Conservation (phyloP, 768 basidiomycete genomes). For the Termitomyces sp. region DNA sequence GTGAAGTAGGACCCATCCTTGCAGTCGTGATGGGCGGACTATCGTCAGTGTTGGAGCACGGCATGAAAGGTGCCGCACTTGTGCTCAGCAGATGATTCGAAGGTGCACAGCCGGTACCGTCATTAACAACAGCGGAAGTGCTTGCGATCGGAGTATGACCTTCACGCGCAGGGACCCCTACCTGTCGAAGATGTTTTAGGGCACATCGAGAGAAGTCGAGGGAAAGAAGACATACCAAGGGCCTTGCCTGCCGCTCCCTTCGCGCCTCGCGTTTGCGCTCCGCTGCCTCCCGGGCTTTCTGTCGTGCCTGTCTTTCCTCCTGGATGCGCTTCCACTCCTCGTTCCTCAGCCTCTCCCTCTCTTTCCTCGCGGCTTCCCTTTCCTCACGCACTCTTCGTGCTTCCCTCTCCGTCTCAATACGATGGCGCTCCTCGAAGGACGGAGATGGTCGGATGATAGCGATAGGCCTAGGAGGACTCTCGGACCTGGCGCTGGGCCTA, state of each 20-base stretch:
- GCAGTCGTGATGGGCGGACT: too few relatives aligned
- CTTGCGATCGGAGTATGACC: neutral
- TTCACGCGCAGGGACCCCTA: neutral
- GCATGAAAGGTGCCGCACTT: neutral
- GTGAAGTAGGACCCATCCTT: too few relatives aligned
- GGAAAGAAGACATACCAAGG: neutral
- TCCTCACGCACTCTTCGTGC: neutral
- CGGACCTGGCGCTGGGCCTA: neutral
- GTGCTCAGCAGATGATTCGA: neutral
- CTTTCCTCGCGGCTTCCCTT: neutral
- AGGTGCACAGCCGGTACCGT: neutral
- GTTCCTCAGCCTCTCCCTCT: neutral
- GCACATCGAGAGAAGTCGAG: neutral
- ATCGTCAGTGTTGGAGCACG: neutral
- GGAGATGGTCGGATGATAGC: neutral
- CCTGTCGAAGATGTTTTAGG: neutral
- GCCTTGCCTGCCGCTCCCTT: neutral
- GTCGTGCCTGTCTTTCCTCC: neutral
- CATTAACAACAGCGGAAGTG: neutral
- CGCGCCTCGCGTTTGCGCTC: neutral
- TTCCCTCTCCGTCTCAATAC: neutral
- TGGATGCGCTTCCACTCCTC: neutral
- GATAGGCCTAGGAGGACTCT: neutral
- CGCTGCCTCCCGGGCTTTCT: neutral
- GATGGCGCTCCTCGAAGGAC: constrained; percentile 1